Evolutionary conservation across 306 rosid species (phyloP), one percentile per base, ranked within the genome.

Genomic region (Cicer pinnatifidum): DNA sequence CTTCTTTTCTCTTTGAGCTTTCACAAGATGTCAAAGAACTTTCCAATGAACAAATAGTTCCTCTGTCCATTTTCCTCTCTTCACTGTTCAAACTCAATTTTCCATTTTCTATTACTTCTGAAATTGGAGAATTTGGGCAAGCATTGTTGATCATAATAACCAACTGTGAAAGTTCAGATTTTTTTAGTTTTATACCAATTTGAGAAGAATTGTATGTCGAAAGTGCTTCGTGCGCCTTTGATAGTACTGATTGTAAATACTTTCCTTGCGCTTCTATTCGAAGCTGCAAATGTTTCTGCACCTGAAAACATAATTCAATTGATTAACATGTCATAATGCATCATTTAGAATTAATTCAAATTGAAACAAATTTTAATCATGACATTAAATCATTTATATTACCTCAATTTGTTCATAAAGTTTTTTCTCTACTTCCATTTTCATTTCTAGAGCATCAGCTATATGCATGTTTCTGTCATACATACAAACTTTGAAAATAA

Each of bases 221-320:
- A 71, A 95, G 91, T 64, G 96, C 88, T 72, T 91, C 93, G 41
- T 87, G 93, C 38, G 99, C 99, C 54, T 92, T 95, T 69, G 48
- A 82, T 7, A 95, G 67, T 19, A 95, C 97, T 40, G 91, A 86
- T n/a, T 95, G 97, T 68, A 95, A 84, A 64, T 95, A 95, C 79
- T 87, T 90, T 71, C 97, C 97, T 83, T 95, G 97, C 43, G 99
- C 97, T 88, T 95, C 97, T 1, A 95, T 95, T 74, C 93, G 69
- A 67, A 90, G 83, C 82, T 95, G 96, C 77, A 95, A 84, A 85
- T 86, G 97, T 50, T 89, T 90, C 77, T 92, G 97, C 56, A 95
- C 98, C 98, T 90, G 86, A 68, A 79, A 75, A 43, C 35, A 46
- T 1, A 53, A 46, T 60, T 53, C 67, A 66, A 13, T 51, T 65